Base-by-base conservation (phyloP, 1,139 yeast genomes). In the Magnusiomyces sp. region DNA sequence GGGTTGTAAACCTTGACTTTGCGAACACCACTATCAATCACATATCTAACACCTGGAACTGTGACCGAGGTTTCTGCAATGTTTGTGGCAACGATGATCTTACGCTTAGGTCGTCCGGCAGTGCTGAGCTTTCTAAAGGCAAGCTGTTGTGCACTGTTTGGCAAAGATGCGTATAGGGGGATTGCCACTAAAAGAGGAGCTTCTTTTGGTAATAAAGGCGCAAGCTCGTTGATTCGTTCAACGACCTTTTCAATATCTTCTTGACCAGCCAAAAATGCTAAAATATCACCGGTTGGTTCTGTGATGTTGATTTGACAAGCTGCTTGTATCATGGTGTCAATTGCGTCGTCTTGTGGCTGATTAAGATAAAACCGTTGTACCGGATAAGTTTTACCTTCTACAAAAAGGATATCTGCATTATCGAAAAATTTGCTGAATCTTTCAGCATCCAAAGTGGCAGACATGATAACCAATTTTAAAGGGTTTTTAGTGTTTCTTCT, bases 41-140 rank as follows among this genome's bases (percentile, higher is more conserved):
- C 98, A 61, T 87, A 92, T 55, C 87, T 79, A n/a, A 92, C 95
- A 0, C 98, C 98, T 29, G 95, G 81, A 37, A 92, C 94, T 1
- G 98, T 92, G 53, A 92, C 83, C 43, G 98, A 92, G 0, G 98
- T 94, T 70, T 92, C 98, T 0, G 98, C 98, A 59, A 92, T 88
- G 64, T 92, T 92, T 1, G 98, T 92, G 7, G 98, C 88, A 52
- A 92, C 69, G 39, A 92, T 86, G 36, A 92, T 81, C 63, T 92
- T 92, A 56, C 98, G 75, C 60, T 80, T 78, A 59, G 80, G 70
- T 29, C 71, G 62, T 14, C 79, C 76, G 7, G 29, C 29, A 4
- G 29, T 23, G 29, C 29, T 23, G 2, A 86, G 67, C 27, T 78
- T 77, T 32, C 75, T 74, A 59, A 92, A 94, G 11, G 90, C 90